A percentile compares a stretch with the other conserved stretches of the same genome.
Evolutionary conservation across 2,329 filamentous ascomycete species (phyloP).

Genomic region (Dactylellina sp.): DNA sequence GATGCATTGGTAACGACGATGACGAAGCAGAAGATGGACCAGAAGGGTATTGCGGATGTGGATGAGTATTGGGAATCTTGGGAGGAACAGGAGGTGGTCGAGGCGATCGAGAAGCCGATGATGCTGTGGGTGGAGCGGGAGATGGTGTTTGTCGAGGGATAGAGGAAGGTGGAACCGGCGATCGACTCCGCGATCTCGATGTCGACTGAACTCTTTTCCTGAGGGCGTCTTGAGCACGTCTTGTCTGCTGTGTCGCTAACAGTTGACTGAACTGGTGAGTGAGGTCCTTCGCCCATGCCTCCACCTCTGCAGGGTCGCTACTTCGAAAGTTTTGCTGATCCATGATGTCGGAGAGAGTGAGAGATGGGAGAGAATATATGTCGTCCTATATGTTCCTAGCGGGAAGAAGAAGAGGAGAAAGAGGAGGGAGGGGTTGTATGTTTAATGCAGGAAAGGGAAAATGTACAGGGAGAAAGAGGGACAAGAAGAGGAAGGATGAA

Average conservation of each 20-base stretch:
- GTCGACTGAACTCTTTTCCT: slow-evolving; percentile 63
- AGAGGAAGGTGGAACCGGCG: slow-evolving; percentile 69
- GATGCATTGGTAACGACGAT: slow-evolving; percentile 58
- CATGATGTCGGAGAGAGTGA: slow-evolving; percentile 62
- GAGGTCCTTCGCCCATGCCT: slow-evolving; percentile 81
- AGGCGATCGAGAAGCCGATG: slow-evolving; percentile 66
- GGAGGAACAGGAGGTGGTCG: slow-evolving; percentile 60
- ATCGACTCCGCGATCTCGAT: slow-evolving; percentile 70
- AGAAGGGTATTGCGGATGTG: slow-evolving; percentile 42
- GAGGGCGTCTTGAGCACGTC: slow-evolving; percentile 77
- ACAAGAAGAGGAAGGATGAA: slow-evolving; percentile 48
- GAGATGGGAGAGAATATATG: slow-evolving; percentile 52
- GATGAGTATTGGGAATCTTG: slow-evolving; percentile 59
- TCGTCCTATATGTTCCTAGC: slow-evolving; percentile 57
- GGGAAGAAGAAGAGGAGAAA: slow-evolving; percentile 56
- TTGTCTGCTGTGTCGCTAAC: slow-evolving; percentile 83
- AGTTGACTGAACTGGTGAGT: slow-evolving; percentile 87
- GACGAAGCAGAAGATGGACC: slow-evolving; percentile 48
- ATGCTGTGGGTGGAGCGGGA: slow-evolving; percentile 57
- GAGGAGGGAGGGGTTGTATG: slow-evolving; percentile 61
- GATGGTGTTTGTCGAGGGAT: slow-evolving; percentile 61
- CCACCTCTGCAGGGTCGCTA: slow-evolving; percentile 67
- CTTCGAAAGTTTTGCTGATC: slow-evolving; percentile 62
- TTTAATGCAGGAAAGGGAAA: slow-evolving; percentile 60
- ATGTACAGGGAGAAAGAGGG: slow-evolving; percentile 61